phyloP scores from a whole-genome alignment of 2,329 filamentous ascomycete genomes.

The Pezicula neosporulosa region DNA sequence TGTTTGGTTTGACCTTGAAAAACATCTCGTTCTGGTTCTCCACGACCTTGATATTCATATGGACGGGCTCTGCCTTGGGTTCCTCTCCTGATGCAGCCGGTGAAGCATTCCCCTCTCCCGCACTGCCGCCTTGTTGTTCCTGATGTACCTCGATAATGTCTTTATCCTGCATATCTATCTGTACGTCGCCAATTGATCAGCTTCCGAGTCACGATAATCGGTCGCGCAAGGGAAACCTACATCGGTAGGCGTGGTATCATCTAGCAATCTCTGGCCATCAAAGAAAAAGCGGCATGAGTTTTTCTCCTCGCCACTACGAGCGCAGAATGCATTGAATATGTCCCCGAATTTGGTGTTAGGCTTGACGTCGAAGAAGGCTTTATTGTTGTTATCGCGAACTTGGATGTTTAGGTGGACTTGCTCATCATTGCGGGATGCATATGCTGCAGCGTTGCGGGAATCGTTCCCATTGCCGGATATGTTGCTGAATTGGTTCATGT shows the following conservation, averaged over 20 bases:
- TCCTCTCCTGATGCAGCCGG: too few relatives aligned
- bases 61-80: too few relatives aligned
- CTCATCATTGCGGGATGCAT: not conserved
- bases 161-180: too few relatives aligned
- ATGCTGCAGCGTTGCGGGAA: not conserved
- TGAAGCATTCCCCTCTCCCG: too few relatives aligned
- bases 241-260: not conserved
- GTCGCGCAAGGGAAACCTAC: not conserved
- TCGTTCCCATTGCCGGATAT: not conserved
- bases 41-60: too few relatives aligned
- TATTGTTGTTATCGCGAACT: not conserved
- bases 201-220: too few relatives aligned
- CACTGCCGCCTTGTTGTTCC: too few relatives aligned
- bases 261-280: not conserved
- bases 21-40: too few relatives aligned
- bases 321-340: not conserved
- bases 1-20: too few relatives aligned
- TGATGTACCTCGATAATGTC: too few relatives aligned
- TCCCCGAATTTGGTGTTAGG: not conserved
- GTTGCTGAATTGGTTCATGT: not conserved
- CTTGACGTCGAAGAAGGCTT: not conserved
- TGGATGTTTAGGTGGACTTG: not conserved
- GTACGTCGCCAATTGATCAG: too few relatives aligned
- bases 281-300: not conserved
- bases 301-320: not conserved